These are phyloP conservation scores for Rhynchosporium agropyri DNA, from an alignment of 2,329 filamentous ascomycete species.

Conservation along the genomic window DNA sequence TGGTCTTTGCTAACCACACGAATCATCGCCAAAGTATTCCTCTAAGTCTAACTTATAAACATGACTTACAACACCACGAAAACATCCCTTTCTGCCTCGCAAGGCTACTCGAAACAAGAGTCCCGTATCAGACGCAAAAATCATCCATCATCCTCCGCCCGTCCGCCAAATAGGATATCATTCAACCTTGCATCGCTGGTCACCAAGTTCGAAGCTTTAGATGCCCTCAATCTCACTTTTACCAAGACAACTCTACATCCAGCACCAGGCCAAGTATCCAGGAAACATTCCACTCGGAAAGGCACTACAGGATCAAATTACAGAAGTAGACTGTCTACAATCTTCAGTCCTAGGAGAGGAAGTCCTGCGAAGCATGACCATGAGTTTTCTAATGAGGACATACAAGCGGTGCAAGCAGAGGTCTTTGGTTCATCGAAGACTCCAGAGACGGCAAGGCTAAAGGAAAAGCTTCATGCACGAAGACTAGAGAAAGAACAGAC, in stretches of 20 bases:
- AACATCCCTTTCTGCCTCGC: conserved; percentile 2
- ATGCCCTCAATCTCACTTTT: conserved; percentile 33
- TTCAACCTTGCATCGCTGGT: conserved; percentile 34
- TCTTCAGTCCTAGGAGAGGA: conserved; percentile 27
- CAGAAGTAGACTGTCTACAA: conserved; percentile 28
- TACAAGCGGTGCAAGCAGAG: conserved; percentile 9
- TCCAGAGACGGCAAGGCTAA: not conserved
- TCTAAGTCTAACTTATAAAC: conserved; percentile 4
- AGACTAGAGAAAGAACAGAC: conserved; percentile 13
- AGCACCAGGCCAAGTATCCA: conserved; percentile 28
- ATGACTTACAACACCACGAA: conserved; percentile 21
- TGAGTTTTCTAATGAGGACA: conserved; percentile 11
- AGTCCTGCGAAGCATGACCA: conserved; percentile 17
- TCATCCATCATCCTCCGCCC: not conserved
- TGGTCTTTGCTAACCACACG: no score
- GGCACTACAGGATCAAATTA: conserved; percentile 6
- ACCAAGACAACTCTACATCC: conserved; percentile 27
- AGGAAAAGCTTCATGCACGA: conserved; percentile 1
- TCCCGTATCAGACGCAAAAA: not conserved
- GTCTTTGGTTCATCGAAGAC: conserved; percentile 5
- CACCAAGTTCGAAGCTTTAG: conserved; percentile 39
- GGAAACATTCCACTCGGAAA: conserved; percentile 16
- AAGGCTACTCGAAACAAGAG: not conserved
- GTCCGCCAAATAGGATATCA: conserved; percentile 15
- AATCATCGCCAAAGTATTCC: not conserved